Evolutionary conservation across 2,329 filamentous ascomycete genomes (phyloP).

Genomic region (Alternaria atra): DNA sequence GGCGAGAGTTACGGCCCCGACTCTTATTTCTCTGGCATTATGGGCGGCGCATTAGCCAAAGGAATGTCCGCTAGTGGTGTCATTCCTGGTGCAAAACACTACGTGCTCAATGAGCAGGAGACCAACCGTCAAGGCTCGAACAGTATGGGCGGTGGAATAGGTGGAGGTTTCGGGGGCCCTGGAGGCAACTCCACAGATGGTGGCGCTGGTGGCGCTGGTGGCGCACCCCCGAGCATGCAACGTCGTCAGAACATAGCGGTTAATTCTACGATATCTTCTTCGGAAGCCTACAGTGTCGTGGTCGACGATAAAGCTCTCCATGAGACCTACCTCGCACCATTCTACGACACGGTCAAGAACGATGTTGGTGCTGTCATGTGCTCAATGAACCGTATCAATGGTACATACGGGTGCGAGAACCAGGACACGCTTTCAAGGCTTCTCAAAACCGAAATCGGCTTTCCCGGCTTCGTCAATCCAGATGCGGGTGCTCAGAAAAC

Average conservation of each 20-base stretch:
- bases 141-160: background rate
- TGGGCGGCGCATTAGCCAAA: constrained; percentile 13
- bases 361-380: constrained; percentile 69
- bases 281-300: constrained; percentile 48
- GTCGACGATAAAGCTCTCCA: constrained; percentile 70
- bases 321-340: constrained; percentile 71
- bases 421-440: constrained; percentile 55
- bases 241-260: background rate
- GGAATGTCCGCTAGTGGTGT: constrained; percentile 22
- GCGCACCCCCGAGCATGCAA: background rate
- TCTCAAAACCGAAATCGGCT: constrained; percentile 60
- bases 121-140: constrained; percentile 1
- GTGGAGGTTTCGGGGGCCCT: background rate
- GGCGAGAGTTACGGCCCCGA: constrained; percentile 35
- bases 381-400: constrained; percentile 46
- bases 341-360: constrained; percentile 65
- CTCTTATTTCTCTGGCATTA: constrained; percentile 26
- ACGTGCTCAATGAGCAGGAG: constrained; percentile 8
- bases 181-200: background rate
- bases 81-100: constrained; percentile 62
- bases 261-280: background rate
- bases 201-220: background rate
- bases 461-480: constrained; percentile 51
- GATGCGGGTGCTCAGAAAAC: constrained; percentile 56
- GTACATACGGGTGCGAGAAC: constrained; percentile 35